Base-by-base conservation (phyloP, 768 basidiomycete species). In the Termitomyces sp. region DNA sequence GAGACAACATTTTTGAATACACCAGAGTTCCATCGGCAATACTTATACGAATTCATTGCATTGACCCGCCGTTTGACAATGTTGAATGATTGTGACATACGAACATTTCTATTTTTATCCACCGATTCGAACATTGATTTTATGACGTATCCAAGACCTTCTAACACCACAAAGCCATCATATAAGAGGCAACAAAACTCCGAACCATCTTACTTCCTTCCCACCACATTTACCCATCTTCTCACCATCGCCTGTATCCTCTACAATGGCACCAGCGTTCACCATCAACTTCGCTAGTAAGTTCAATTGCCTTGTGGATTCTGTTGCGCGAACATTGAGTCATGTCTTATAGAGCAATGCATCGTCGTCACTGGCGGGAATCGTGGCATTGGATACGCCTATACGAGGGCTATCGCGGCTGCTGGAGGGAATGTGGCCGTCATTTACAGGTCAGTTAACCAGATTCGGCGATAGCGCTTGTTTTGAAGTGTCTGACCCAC, bases 341-440 rank as follows among this genome's bases (percentile, higher is more conserved):
- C 12, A 38, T 42, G 35, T 44, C 11, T 39, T 28, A n/a, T 57
- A 79, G 79, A 70, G 9, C 78, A 82, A 69, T 80, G 79, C 51
- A 72, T 82, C 58, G 78, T 88, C 36, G 78, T 89, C 50, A 88
- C 88, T 0, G 87, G 87, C 3, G 85, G 85, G 1, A 85, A 83
- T 65, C 75, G 82, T 46, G 87, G 87, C 11, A 87, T 89, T 51
- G 88, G 88, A 1, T 75, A 71, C 35, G 85, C 82, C 1, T 82
- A 79, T 57, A 80, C 81, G 28, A 71, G 75, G 40, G 84, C 85
- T 1, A 74, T 85, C 39, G 85, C 85, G 20, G 67, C 76, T 48
- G 81, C 86, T 0, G 84, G 84, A 32, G 81, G 79, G 0, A 81
- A 81, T 54, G 84, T 89, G 4, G 86, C 85, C 32, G 81, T 89